Evolutionary conservation across 2,329 filamentous ascomycete genomes (phyloP).

Genomic region (Pseudocercospora crystallina): DNA sequence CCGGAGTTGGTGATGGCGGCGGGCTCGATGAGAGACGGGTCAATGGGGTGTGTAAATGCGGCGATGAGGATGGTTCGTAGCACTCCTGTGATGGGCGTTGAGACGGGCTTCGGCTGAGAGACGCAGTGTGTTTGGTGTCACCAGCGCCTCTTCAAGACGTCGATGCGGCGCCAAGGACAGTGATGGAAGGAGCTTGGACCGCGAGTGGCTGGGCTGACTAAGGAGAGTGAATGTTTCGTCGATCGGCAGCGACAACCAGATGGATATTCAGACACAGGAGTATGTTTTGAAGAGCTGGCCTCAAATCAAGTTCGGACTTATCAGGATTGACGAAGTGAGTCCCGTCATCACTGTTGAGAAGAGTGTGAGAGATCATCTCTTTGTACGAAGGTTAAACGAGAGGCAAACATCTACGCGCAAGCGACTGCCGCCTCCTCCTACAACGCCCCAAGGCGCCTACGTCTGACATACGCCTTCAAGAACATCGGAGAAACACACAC

Average conservation of each 20-base stretch:
- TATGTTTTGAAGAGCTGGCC: no score
- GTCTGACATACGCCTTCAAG: constrained; percentile 1
- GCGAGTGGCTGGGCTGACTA: background rate
- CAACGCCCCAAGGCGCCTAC: background rate
- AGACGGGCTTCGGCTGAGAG: background rate
- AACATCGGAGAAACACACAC: constrained; percentile 5
- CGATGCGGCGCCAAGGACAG: background rate
- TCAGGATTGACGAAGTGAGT: no score
- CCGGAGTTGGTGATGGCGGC: background rate
- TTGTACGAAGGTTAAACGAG: constrained; percentile 2
- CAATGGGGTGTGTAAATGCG: background rate
- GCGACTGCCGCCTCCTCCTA: constrained; percentile 9
- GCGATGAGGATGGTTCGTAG: background rate
- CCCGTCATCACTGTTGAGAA: no score
- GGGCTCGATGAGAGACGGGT: background rate
- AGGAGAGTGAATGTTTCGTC: background rate
- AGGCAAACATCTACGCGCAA: constrained; percentile 22
- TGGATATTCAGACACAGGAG: background rate
- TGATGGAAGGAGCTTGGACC: constrained; percentile 12
- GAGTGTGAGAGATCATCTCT: background rate
- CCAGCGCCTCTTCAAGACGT: background rate
- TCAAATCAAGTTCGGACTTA: no score
- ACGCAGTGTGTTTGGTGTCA: background rate
- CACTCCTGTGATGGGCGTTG: background rate
- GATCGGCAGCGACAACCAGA: background rate